Percentiles rank a stretch among this genome's conserved stretches.
phyloP scores from a whole-genome alignment of 83 land plant species.

The Larix sibirica region DNA sequence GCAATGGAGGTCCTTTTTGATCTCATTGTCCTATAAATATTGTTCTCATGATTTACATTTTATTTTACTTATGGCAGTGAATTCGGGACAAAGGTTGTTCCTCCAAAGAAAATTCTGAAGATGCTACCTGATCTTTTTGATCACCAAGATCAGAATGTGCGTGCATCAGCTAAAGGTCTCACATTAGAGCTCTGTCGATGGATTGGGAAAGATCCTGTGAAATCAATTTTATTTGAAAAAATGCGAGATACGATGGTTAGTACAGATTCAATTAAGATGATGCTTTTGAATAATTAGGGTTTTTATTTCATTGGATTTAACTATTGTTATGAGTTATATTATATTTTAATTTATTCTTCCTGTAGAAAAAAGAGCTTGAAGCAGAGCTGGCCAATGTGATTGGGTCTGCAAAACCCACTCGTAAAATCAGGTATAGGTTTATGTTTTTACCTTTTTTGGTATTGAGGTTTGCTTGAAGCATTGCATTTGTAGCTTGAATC shows the following conservation, averaged over 20 bases:
- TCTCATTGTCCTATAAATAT: background rate
- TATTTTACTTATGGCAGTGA: constrained; percentile 36
- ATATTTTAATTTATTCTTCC: background rate
- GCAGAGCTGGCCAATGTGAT: constrained; percentile 91
- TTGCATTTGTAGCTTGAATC: too few relatives aligned
- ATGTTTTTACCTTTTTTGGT: too few relatives aligned
- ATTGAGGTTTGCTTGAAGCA: too few relatives aligned
- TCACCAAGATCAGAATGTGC: constrained; percentile 99
- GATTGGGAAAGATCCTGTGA: constrained; percentile 99
- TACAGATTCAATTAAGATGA: background rate
- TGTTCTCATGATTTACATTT: background rate
- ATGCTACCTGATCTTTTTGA: constrained; percentile 99
- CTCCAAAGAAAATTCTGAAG: constrained; percentile 91
- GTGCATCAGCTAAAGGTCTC: constrained; percentile 95
- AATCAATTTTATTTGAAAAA: constrained; percentile 93
- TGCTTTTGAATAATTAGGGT: background rate
- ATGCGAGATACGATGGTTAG: constrained; percentile 99
- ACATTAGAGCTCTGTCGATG: constrained; percentile 98
- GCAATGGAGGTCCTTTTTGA: background rate
- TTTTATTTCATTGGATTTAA: background rate
- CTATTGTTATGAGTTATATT: background rate
- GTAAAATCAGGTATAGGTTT: constrained; percentile 83
- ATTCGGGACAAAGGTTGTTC: constrained; percentile 94
- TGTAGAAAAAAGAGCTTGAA: constrained; percentile 97
- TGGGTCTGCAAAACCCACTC: constrained; percentile 80